These are phyloP conservation scores for Skeletonema grethae DNA, from an alignment of 108 stramenopile species.

Conservation along the genomic window DNA sequence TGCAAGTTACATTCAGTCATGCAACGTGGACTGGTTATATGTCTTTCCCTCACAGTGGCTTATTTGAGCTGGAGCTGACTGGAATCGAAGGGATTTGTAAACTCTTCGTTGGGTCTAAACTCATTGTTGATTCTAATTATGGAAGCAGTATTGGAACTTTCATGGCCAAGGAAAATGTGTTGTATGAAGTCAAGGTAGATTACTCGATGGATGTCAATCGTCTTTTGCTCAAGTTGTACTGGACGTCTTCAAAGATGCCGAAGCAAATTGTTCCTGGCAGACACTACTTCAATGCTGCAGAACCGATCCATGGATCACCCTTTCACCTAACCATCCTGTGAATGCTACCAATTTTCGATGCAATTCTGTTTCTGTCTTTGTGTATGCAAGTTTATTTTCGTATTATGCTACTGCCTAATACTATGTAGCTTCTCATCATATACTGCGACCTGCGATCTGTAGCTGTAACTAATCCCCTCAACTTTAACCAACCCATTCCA, in stretches of 20 bases:
- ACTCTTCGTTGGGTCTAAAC: constrained; percentile 12
- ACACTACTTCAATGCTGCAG: constrained; percentile 18
- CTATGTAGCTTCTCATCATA: too few relatives aligned
- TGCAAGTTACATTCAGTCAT: constrained; percentile 6
- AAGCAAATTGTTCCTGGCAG: constrained; percentile 13
- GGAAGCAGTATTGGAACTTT: constrained; percentile 14
- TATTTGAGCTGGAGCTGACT: constrained; percentile 21
- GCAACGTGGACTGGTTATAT: constrained; percentile 27
- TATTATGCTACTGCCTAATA: too few relatives aligned
- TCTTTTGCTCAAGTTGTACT: constrained; percentile 17
- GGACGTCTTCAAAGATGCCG: constrained; percentile 17
- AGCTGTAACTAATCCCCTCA: too few relatives aligned
- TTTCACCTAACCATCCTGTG: constrained; percentile 14
- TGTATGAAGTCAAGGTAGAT: constrained; percentile 32
- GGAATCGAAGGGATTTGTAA: constrained; percentile 26
- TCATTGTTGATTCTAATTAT: constrained; percentile 8
- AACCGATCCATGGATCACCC: constrained; percentile 31
- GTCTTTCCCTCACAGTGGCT: constrained; percentile 25
- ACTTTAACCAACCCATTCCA: too few relatives aligned
- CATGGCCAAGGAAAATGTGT: constrained; percentile 13
- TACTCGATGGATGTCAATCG: constrained; percentile 25
- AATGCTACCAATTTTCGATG: too few relatives aligned
- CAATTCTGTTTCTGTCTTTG: too few relatives aligned
- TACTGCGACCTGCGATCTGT: too few relatives aligned
- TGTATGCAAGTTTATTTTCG: too few relatives aligned